Percentiles rank a stretch among this genome's conserved stretches.
Conservation (phyloP, 2,329 filamentous ascomycete genomes). For the Diaporthe sp. region DNA sequence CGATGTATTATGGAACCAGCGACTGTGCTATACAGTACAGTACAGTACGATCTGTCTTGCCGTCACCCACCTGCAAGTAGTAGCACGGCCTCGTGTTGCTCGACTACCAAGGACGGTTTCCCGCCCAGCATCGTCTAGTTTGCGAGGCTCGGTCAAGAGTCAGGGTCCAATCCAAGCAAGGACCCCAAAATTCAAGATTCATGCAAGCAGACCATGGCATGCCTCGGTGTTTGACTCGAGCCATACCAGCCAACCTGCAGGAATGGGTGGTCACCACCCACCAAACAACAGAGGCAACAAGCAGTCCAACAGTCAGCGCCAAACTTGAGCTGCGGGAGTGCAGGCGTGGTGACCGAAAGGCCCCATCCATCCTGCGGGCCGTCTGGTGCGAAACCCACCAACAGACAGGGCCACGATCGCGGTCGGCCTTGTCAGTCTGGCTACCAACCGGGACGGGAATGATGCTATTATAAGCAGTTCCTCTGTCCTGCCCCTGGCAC, state of each 20-base stretch:
- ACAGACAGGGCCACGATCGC: slow-evolving; percentile 1
- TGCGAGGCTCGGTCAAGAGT: slow-evolving; percentile 11
- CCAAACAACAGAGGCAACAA: neutral
- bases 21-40: neutral
- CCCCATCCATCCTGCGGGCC: slow-evolving; percentile 23
- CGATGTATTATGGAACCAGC: neutral
- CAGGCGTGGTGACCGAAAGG: neutral
- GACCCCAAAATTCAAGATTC: neutral
- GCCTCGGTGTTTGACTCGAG: slow-evolving; percentile 4
- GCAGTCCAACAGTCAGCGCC: slow-evolving; percentile 5
- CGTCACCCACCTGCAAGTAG: neutral
- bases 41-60: neutral
- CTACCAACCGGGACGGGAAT: slow-evolving; percentile 4
- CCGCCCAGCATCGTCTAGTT: neutral
- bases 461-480: slow-evolving; percentile 11
- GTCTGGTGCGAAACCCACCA: neutral
- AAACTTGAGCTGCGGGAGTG: slow-evolving; percentile 1
- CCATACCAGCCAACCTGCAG: neutral
- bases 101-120: neutral
- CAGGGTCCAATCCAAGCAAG: neutral
- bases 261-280: neutral
- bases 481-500: neutral
- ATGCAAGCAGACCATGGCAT: slow-evolving; percentile 22
- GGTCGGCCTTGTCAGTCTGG: slow-evolving; percentile 15
- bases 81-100: neutral